These are phyloP conservation scores for Diaporthe caulivora DNA, from an alignment of 2,329 filamentous ascomycete species.

Conservation along the genomic window DNA sequence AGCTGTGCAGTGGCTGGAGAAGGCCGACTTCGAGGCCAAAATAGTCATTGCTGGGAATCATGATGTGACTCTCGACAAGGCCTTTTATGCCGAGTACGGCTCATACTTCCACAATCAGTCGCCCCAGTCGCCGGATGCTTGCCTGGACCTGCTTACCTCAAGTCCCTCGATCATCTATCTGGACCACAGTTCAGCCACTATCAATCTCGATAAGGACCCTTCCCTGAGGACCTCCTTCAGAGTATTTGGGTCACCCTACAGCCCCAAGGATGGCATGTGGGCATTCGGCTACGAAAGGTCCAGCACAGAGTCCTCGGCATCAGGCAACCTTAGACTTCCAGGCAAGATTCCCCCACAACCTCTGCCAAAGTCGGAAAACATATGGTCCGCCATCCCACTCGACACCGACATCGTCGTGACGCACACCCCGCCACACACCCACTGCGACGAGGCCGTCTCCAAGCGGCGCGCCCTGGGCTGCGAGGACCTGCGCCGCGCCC, in stretches of 20 bases:
- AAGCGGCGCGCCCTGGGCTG: constrained; percentile 66
- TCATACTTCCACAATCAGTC: constrained; percentile 67
- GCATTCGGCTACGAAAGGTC: constrained; percentile 72
- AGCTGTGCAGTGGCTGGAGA: constrained; percentile 75
- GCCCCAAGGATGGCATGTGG: constrained; percentile 69
- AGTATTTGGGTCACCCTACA: constrained; percentile 79
- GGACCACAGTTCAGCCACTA: constrained; percentile 64
- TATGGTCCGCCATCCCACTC: constrained; percentile 74
- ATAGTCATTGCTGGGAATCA: constrained; percentile 82
- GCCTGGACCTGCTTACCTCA: constrained; percentile 65
- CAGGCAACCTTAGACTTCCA: constrained; percentile 20
- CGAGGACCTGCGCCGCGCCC: constrained; percentile 65
- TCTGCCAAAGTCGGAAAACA: constrained; percentile 35
- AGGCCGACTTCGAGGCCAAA: constrained; percentile 76
- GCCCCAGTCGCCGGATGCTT: constrained; percentile 65
- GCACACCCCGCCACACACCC: constrained; percentile 74
- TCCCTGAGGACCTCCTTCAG: constrained; percentile 73
- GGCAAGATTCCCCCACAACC: not conserved
- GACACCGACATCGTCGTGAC: constrained; percentile 77
- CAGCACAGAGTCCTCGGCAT: not conserved
- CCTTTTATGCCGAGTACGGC: constrained; percentile 69
- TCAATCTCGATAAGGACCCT: constrained; percentile 65
- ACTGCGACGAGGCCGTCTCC: constrained; percentile 64
- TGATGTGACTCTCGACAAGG: constrained; percentile 77
- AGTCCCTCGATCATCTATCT: constrained; percentile 74